phyloP scores from a whole-genome alignment of 2,329 filamentous ascomycete genomes.

The Botrytis deweyae region DNA sequence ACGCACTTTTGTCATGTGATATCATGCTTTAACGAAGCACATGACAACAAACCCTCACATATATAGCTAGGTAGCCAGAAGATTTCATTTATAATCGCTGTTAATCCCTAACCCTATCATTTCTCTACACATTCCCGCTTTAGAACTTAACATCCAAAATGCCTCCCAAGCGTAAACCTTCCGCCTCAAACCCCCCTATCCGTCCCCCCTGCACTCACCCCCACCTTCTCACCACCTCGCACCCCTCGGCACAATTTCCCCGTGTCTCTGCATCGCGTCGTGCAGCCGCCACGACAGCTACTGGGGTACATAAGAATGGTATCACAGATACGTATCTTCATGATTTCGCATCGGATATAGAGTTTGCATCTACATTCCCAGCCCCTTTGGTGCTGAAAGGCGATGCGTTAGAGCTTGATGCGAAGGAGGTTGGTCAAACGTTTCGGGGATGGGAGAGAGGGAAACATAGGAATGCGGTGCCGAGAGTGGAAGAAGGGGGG shows the following conservation, averaged over 20 bases:
- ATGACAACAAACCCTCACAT: neutral
- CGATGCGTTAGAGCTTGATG: constrained; percentile 32
- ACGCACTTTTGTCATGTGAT: neutral
- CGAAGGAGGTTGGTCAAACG: constrained; percentile 29
- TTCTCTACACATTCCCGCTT: too few species aligned
- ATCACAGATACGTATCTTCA: neutral
- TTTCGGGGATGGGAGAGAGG: constrained; percentile 29
- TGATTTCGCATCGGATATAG: neutral
- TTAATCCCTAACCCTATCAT: too few species aligned
- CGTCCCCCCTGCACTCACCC: neutral
- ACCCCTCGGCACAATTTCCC: neutral
- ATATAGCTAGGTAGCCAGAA: neutral
- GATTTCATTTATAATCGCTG: neutral
- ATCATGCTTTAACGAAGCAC: neutral
- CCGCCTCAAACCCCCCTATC: neutral
- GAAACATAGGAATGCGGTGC: constrained; percentile 31
- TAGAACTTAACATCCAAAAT: neutral
- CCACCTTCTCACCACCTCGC: neutral
- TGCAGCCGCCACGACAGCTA: constrained; percentile 20
- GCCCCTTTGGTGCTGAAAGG: constrained; percentile 32
- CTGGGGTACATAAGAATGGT: neutral
- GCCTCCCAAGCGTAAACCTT: neutral
- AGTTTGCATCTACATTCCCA: constrained; percentile 26
- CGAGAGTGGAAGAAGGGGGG: neutral
- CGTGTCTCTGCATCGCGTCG: constrained; percentile 12